Evolutionary conservation across 345 rosid genomes (phyloP), one percentile per base, ranked within the genome.

Genomic region (Brassica juncea): DNA sequence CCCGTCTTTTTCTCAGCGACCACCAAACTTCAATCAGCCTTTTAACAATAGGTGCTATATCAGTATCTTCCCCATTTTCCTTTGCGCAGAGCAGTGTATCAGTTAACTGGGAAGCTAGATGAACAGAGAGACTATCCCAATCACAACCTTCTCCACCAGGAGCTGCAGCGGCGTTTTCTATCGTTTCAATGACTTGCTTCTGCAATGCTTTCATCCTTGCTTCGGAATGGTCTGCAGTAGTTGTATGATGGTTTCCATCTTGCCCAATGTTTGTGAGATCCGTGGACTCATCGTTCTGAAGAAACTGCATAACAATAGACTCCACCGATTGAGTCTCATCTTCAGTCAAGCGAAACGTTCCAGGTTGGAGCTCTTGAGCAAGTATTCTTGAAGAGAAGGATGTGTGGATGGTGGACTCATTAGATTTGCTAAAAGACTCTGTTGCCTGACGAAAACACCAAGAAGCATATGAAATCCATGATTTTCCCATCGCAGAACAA

Each of bases 391-490:
- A 89, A 81, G 88, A 87, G 52, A 86, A 86, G 82, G 85, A 83
- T 44, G 88, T 83, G 30, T 31, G 86, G 74, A 86, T 83, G 65
- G 73, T 78, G 68, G 82, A 72, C 72, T 85, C 90, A 44, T 59
- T 72, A 32, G 86, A 84, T 55, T 71, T 67, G 63, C 61, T 62
- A 64, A 89, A 81, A 69, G 88, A 84, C 71, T 84, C 84, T 71
- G 71, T 86, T 39, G 94, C 98, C 81, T 89, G 97, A 86, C 52
- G 79, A 77, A 89, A 94, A 83, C 98, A 94, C 98, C 98, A 92
- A 70, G 91, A 85, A 49, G 91, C 98, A 84, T 94, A 94, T 62
- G 92, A 90, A 84, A 94, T 89, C 98, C 98, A 94, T 61, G 97
- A 83, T 84, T 92, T 94, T 23, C 90, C 97, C 98, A 94, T 88